A percentile compares a stretch with the other conserved stretches of the same genome.
phyloP scores from a whole-genome alignment of 306 rosid species.

The Trifolium dubium region DNA sequence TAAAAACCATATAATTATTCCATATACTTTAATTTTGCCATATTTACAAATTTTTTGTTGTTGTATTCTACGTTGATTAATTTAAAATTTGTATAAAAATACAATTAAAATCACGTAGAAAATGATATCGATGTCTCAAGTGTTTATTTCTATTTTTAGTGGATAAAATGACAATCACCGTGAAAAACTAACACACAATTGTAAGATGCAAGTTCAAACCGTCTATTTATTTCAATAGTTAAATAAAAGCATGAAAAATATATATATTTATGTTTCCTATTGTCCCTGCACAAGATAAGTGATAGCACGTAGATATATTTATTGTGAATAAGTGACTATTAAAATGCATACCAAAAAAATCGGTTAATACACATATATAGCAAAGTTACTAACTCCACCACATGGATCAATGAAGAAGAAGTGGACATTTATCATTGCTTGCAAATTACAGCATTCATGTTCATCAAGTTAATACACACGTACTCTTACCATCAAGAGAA shows the following conservation, averaged over 20 bases:
- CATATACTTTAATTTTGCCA: no score
- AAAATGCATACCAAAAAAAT: not conserved
- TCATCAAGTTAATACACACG: not conserved
- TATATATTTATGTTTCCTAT: not conserved
- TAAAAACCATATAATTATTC: no score
- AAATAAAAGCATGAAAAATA: not conserved
- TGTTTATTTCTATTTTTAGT: no score
- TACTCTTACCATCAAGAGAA: not conserved
- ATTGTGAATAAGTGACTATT: not conserved
- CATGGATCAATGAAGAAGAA: not conserved
- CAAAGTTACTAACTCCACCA: not conserved
- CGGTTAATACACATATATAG: not conserved
- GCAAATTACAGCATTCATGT: not conserved
- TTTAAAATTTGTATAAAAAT: no score
- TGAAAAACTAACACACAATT: no score
- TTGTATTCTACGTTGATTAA: no score
- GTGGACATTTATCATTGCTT: conserved; percentile 12
- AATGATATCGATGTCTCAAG: no score
- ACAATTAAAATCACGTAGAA: no score
- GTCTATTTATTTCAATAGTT: no score
- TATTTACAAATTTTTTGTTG: no score
- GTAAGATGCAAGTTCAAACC: no score
- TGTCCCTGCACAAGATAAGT: not conserved
- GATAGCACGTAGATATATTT: not conserved
- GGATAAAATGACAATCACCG: no score